These are phyloP conservation scores for Chlorella sp. DNA, from an alignment of 139 green algal genomes.

Conservation along the genomic window DNA sequence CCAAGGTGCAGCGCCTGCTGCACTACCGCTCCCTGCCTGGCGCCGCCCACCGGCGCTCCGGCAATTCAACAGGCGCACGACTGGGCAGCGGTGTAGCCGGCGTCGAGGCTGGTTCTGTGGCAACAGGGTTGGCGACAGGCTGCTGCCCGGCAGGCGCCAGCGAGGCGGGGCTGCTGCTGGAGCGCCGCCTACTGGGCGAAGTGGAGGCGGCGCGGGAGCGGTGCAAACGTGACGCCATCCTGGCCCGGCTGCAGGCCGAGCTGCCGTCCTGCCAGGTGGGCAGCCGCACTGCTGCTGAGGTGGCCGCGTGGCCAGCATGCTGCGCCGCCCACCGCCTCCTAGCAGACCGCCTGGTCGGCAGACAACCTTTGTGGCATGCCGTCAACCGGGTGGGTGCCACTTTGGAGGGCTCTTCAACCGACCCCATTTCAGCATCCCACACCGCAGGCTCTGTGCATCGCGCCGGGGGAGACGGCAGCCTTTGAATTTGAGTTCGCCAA, in stretches of 20 bases:
- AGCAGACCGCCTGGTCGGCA: too few relatives aligned
- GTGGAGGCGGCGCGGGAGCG: slow-evolving; percentile 2
- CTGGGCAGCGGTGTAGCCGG: too few relatives aligned
- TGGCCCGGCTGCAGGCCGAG: slow-evolving; percentile 17
- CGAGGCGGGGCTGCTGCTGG: neutral
- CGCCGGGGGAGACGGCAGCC: neutral
- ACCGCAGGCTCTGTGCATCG: neutral
- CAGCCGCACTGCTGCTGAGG: too few relatives aligned
- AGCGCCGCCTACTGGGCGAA: neutral
- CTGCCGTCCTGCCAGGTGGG: slow-evolving; percentile 7
- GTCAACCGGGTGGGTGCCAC: too few relatives aligned
- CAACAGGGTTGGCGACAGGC: neutral
- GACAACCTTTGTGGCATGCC: too few relatives aligned
- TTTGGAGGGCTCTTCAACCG: too few relatives aligned
- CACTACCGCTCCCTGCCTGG: neutral
- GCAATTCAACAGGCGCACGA: too few relatives aligned
- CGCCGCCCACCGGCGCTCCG: neutral
- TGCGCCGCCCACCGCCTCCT: too few relatives aligned
- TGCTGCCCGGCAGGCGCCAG: neutral
- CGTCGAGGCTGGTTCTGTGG: too few relatives aligned
- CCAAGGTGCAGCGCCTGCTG: neutral
- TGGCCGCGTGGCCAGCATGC: too few relatives aligned
- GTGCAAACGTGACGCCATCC: slow-evolving; percentile 20
- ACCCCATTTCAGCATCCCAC: neutral
- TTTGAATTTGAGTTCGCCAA: slow-evolving; percentile 18